Conservation (phyloP, 73 alveolate species). For the Uronychia binucleata region DNA sequence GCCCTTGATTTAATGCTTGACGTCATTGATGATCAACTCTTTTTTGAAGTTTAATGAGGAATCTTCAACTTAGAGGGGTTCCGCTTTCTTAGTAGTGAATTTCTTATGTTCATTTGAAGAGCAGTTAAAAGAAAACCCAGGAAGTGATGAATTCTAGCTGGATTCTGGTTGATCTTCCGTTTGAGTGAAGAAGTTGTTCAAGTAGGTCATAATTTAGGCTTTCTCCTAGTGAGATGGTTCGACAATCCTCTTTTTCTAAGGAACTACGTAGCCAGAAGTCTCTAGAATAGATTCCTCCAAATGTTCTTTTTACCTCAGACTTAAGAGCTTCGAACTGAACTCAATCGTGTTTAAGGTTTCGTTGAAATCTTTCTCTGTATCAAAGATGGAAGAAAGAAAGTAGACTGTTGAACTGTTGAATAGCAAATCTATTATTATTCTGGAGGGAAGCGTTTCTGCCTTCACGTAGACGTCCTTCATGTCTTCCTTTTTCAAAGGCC, state of each 20-base stretch:
- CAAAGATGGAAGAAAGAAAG: not conserved
- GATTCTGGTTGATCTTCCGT: too few species aligned
- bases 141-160: too few species aligned
- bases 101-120: too few species aligned
- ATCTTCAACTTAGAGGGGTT: not conserved
- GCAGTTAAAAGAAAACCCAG: too few species aligned
- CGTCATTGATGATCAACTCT: not conserved
- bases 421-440: not conserved
- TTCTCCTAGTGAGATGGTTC: too few species aligned
- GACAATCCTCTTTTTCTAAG: too few species aligned
- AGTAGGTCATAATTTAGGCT: not conserved
- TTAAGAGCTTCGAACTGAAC: not conserved
- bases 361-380: not conserved
- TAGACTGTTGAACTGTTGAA: not conserved
- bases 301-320: not conserved
- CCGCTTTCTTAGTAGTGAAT: too few species aligned
- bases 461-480: not conserved
- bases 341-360: not conserved
- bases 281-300: not conserved
- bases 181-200: too few species aligned
- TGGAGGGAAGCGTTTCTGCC: not conserved
- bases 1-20: not conserved
- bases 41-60: not conserved
- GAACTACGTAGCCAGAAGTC: too few species aligned
- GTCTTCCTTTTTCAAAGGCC: not conserved